Base-by-base conservation (phyloP, 768 basidiomycete species). In the Tricholoma sp. region DNA sequence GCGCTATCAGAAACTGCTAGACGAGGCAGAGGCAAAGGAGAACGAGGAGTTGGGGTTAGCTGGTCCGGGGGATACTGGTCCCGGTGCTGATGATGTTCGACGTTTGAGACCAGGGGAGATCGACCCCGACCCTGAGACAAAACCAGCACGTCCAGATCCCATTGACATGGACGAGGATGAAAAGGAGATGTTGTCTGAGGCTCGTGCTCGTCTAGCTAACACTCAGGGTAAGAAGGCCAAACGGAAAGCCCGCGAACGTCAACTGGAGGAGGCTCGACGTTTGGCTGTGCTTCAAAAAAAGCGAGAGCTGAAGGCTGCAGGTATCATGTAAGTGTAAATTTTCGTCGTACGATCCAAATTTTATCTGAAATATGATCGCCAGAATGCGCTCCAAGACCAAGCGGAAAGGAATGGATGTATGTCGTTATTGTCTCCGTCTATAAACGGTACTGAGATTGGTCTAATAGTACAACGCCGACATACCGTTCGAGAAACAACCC, bases 121-220 rank as follows among this genome's bases (percentile, higher is more conserved):
- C 57, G 97, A 99, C 71, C 95, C 96, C 6, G 95, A 99, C 74
- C 97, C 97, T 12, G 97, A 99, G 73, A 97, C 95, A 9, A 95
- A 98, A 67, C 94, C 97, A 49, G 97, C 97, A 10, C 83, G 97
- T 28, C 97, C 97, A 5, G 97, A 99, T 75, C 97, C 97, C 6
- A 98, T 98, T 63, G 97, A 99, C 74, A 99, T 99, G 97, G 97
- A 99, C 68, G 97, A 99, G 74, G 97, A 98, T 67, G 95, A 98
- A 73, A 98, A 98, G 85, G 97, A 98, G 71, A 98, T 99, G 97
- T 75, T 99, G 65, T 98, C 97, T 1, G 97, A 99, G 71, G 97
- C 97, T 29, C 88, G 97, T 62, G 97, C 97, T 6, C 88, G 97
- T 74, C 80, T 99, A 34, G 97, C 97, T 50, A 99, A 99, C 69